Conservation (phyloP, 2,329 filamentous ascomycete genomes). For the Nakataea oryzae region DNA sequence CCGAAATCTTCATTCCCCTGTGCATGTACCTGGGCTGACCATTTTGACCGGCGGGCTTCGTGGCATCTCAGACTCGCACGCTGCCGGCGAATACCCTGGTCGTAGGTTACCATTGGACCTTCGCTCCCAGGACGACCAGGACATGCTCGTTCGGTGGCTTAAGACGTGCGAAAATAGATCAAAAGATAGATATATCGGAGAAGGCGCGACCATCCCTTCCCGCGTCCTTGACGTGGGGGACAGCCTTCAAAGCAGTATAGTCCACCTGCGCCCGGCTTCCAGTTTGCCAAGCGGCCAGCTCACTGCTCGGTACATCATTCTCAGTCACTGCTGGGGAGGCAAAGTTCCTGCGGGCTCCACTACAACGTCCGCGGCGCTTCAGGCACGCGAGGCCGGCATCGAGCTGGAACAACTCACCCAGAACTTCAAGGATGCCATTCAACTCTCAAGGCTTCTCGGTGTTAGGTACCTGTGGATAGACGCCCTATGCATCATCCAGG, state of each 20-base stretch:
- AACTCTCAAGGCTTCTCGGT: slow-evolving; percentile 6
- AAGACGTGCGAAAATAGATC: background rate
- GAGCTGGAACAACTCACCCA: background rate
- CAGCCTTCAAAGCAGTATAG: background rate
- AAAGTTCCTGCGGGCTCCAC: background rate
- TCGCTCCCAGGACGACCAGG: background rate
- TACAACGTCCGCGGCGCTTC: background rate
- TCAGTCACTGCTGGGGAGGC: slow-evolving; percentile 5
- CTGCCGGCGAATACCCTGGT: background rate
- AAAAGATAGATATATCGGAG: background rate
- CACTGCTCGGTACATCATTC: background rate
- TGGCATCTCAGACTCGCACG: background rate
- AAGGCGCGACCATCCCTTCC: background rate
- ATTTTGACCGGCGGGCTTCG: background rate
- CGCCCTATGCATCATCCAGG: slow-evolving; percentile 18
- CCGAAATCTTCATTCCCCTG: background rate
- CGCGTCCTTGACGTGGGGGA: background rate
- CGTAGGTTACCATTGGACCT: background rate
- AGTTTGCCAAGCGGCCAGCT: background rate
- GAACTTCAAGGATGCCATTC: slow-evolving; percentile 3
- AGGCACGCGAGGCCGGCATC: background rate
- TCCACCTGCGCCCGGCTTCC: background rate
- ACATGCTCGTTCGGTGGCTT: background rate
- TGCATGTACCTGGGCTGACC: background rate
- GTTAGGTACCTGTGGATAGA: slow-evolving; percentile 18